phyloP scores from a whole-genome alignment of 805 yeast species.

The Starmera amethionina region DNA sequence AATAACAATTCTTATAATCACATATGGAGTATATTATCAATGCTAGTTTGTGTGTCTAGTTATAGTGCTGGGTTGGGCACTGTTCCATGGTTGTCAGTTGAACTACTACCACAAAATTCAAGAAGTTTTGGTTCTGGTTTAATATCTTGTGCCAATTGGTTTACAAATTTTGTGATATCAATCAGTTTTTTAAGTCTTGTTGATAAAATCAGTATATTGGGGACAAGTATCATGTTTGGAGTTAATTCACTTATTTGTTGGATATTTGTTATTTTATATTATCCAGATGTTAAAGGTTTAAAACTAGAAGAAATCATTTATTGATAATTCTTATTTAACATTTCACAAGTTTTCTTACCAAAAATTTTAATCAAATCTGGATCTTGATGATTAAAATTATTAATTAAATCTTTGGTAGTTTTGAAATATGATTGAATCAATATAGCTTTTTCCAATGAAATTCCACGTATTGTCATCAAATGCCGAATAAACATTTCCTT shows the following conservation, averaged over 20 bases:
- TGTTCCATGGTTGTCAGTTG: slow-evolving; percentile 36
- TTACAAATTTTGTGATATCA: slow-evolving; percentile 27
- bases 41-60: slow-evolving; percentile 28
- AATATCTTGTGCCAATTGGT: slow-evolving; percentile 34
- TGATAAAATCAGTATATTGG: slow-evolving; percentile 18
- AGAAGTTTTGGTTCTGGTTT: slow-evolving; percentile 33
- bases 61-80: slow-evolving; percentile 35
- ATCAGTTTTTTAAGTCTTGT: slow-evolving; percentile 25
- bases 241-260: slow-evolving; percentile 24
- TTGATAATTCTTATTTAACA: slow-evolving; percentile 9
- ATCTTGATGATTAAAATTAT: slow-evolving; percentile 28
- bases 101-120: slow-evolving; percentile 31
- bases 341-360: slow-evolving; percentile 21
- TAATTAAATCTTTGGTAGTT: slow-evolving; percentile 57
- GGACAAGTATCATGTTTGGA: slow-evolving; percentile 26
- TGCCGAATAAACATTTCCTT: slow-evolving; percentile 66
- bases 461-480: slow-evolving; percentile 73
- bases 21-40: slow-evolving; percentile 8
- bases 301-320: slow-evolving; percentile 30
- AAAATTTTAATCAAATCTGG: slow-evolving; percentile 12
- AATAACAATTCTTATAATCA: neutral
- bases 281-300: slow-evolving; percentile 36
- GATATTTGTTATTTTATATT: slow-evolving; percentile 28
- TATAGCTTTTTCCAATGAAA: slow-evolving; percentile 77
- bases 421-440: slow-evolving; percentile 61